These are phyloP conservation scores for Phialophora chinensis DNA, from an alignment of 2,329 filamentous ascomycete species.

Conservation along the genomic window DNA sequence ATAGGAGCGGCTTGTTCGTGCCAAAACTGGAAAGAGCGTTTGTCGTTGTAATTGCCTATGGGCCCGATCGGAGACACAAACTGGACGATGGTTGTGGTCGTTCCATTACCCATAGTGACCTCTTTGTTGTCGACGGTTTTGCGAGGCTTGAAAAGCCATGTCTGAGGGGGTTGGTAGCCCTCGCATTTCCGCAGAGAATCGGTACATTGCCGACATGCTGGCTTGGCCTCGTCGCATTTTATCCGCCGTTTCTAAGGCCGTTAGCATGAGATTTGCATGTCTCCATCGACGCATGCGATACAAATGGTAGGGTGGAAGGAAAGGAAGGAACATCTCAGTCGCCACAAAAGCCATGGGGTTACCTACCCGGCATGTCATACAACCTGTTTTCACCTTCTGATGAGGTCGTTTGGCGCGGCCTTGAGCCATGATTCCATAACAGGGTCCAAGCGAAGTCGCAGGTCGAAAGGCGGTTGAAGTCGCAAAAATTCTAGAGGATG, in stretches of 20 bases:
- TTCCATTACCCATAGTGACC: neutral
- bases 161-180: slow-evolving; percentile 34
- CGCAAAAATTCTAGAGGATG: neutral
- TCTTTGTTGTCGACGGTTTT: slow-evolving; percentile 8
- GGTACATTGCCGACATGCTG: slow-evolving; percentile 35
- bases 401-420: slow-evolving; percentile 35
- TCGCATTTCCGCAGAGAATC: slow-evolving; percentile 34
- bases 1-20: slow-evolving; percentile 30
- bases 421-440: slow-evolving; percentile 32
- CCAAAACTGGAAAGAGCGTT: slow-evolving; percentile 33
- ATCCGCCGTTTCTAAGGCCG: slow-evolving; percentile 32
- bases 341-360: neutral
- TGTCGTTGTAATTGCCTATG: slow-evolving; percentile 25
- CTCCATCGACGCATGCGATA: neutral
- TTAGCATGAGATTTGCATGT: neutral
- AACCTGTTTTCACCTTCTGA: slow-evolving; percentile 37
- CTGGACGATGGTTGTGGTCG: slow-evolving; percentile 14
- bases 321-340: neutral
- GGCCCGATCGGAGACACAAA: slow-evolving; percentile 24
- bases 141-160: slow-evolving; percentile 36
- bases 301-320: neutral
- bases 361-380: slow-evolving; percentile 35
- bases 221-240: slow-evolving; percentile 36
- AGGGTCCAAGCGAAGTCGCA: neutral
- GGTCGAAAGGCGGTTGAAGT: neutral